These are phyloP conservation scores for Cyphellophora europaea DNA, from an alignment of 2,329 filamentous ascomycete genomes.

Conservation along the genomic window DNA sequence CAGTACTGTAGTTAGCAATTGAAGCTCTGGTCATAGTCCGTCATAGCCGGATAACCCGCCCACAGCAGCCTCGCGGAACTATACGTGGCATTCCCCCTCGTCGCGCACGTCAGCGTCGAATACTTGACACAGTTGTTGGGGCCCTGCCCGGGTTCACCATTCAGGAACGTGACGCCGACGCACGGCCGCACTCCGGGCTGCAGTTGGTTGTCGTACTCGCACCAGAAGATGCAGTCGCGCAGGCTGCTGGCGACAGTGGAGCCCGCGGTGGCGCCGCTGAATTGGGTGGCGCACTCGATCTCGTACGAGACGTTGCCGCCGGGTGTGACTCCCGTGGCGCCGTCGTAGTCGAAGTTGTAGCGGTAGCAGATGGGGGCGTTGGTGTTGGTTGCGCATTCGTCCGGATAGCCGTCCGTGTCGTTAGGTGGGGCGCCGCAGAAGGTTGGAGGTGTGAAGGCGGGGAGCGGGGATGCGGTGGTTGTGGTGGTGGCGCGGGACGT, in stretches of 20 bases:
- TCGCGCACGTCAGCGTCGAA: constrained; percentile 7
- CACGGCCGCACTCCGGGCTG: constrained; percentile 6
- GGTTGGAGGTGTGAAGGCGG: too few relatives aligned
- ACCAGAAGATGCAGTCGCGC: constrained; percentile 11
- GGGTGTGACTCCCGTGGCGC: constrained; percentile 1
- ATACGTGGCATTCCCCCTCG: constrained; percentile 7
- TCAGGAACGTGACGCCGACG: constrained; percentile 9
- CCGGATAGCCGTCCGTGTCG: neutral
- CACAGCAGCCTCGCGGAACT: constrained; percentile 10
- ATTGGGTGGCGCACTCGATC: constrained; percentile 10
- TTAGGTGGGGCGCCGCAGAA: too few relatives aligned
- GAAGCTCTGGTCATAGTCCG: constrained; percentile 7
- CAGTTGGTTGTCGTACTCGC: constrained; percentile 8
- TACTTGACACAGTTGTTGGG: constrained; percentile 12
- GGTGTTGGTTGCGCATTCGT: too few relatives aligned
- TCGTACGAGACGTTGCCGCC: constrained; percentile 7
- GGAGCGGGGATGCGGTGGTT: neutral
- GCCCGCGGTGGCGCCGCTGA: constrained; percentile 4
- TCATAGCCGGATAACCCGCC: constrained; percentile 9
- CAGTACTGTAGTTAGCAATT: too few relatives aligned
- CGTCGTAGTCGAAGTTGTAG: constrained; percentile 7
- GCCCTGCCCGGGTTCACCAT: constrained; percentile 3
- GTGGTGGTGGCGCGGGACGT: neutral
- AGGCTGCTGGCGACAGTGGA: constrained; percentile 7
- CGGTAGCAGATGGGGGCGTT: constrained; percentile 9